Evolutionary conservation across 2,329 filamentous ascomycete genomes (phyloP).

Genomic region (Cladosporium sp.): DNA sequence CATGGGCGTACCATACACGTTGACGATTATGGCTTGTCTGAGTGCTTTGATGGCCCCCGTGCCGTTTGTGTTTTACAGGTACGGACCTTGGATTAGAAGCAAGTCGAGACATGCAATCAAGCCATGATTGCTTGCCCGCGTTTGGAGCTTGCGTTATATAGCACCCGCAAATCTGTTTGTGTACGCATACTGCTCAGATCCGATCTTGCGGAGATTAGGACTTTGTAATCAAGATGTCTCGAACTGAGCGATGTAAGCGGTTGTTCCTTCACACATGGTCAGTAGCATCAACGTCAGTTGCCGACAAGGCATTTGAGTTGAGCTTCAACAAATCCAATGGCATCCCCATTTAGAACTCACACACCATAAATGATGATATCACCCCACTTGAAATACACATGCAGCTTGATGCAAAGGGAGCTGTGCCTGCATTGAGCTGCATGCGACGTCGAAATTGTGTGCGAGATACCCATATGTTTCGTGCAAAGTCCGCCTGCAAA

Average conservation of each 20-base stretch:
- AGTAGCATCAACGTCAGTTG: neutral
- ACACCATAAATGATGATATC: neutral
- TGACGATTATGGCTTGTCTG: slow-evolving; percentile 38
- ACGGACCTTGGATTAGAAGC: slow-evolving; percentile 33
- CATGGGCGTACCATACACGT: slow-evolving; percentile 38
- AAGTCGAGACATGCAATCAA: slow-evolving; percentile 13
- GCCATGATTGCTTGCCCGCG: neutral
- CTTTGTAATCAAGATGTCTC: neutral
- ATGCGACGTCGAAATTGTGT: neutral
- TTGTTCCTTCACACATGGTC: neutral
- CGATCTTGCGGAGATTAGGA: neutral
- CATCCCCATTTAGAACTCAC: neutral
- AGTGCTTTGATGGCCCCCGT: slow-evolving; percentile 39
- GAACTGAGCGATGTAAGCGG: neutral
- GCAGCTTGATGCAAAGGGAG: neutral
- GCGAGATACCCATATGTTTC: neutral
- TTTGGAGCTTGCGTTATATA: neutral
- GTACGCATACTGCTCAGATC: neutral
- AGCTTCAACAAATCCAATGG: neutral
- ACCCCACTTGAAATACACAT: neutral
- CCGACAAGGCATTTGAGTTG: neutral
- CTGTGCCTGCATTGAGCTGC: neutral
- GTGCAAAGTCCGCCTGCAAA: neutral
- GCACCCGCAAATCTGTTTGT: neutral
- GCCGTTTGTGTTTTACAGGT: slow-evolving; percentile 48